These are phyloP conservation scores for Coemansia reversa DNA, from an alignment of 192 early-diverging fungal genomes.

Conservation along the genomic window DNA sequence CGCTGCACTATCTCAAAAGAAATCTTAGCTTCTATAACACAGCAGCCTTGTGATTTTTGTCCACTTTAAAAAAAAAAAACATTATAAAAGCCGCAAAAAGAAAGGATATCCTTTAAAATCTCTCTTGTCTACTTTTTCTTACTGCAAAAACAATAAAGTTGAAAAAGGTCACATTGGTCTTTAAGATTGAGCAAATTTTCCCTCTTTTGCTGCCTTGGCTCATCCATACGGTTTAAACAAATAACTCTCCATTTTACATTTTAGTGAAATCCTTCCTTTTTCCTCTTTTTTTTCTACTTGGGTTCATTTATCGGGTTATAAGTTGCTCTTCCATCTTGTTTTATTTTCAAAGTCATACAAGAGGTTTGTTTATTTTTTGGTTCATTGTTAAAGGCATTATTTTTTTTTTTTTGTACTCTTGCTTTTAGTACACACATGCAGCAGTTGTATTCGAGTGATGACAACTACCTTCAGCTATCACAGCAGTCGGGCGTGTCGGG, in stretches of 20 bases:
- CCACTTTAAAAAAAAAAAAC: not conserved
- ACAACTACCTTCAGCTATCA: constrained; percentile 38
- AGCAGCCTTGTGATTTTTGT: not conserved
- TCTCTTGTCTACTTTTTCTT: not conserved
- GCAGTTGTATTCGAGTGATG: constrained; percentile 27
- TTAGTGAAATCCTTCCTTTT: not conserved
- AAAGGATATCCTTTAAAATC: not conserved
- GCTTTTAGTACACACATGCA: constrained; percentile 23
- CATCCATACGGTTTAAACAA: not conserved
- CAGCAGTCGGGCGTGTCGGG: constrained; percentile 20
- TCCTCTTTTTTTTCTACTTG: constrained; percentile 1
- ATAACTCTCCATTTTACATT: not conserved
- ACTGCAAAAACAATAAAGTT: not conserved
- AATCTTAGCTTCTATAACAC: not conserved
- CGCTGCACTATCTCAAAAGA: not conserved
- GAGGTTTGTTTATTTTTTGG: not conserved
- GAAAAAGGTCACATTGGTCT: not conserved
- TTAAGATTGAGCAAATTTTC: not conserved
- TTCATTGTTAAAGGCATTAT: not conserved
- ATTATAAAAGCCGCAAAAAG: not conserved
- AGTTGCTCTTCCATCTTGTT: not conserved
- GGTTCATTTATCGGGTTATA: not conserved
- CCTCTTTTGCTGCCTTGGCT: not conserved
- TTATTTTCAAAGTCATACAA: not conserved
- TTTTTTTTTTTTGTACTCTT: constrained; percentile 1